Base-by-base conservation (phyloP, 2,329 filamentous ascomycete species). In the Capronia coronata region DNA sequence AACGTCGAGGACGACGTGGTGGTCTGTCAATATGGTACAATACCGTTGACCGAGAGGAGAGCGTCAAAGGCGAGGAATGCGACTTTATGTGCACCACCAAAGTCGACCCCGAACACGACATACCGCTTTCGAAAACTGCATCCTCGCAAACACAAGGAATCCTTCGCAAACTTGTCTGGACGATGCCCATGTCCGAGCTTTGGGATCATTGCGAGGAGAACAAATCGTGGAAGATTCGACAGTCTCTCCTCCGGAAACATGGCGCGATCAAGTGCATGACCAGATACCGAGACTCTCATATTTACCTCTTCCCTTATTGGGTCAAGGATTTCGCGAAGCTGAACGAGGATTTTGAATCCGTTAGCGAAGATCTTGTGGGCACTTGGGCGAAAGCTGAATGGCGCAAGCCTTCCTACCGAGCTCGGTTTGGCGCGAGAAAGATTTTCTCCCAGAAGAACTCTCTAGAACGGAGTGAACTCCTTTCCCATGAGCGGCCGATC, bases 331-430 rank as follows among this genome's bases (percentile, higher is more conserved):
- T 95, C 66, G 80, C 94, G 35, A 78, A 80, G 50, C 74, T 77
- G 54, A 94, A 96, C 61, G 84, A 90, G 23, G 82, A 78, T 9
- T 80, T 98, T 55, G 87, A 95, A 61, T 94, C 84, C 48, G 82
- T 98, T 41, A 86, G 86, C 25, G 91, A 97, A 66, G 91, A 97
- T 62, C 81, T 96, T 4, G 74, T 97, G 13, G 89, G 90, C 5
- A 95, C 87, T 86, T 95, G 90, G 89, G 87, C 90, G 27, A 97
- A 97, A 66, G 82, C 91, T 1, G 82, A 83, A 47, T 98, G 93
- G 93, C 90, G 97, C 67, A 74, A 78, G 46, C 55, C 59, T 1
- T 38, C 39, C 41, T 62, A 58, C 46, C 52, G 57, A 18, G 53
- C 53, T 16, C 43, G 50, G 34, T 55, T 53, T 45, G 52, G 55